A percentile compares a stretch with the other conserved stretches of the same genome.
Conservation (phyloP, 2,329 filamentous ascomycete species). For the Penicillium capsulatum region DNA sequence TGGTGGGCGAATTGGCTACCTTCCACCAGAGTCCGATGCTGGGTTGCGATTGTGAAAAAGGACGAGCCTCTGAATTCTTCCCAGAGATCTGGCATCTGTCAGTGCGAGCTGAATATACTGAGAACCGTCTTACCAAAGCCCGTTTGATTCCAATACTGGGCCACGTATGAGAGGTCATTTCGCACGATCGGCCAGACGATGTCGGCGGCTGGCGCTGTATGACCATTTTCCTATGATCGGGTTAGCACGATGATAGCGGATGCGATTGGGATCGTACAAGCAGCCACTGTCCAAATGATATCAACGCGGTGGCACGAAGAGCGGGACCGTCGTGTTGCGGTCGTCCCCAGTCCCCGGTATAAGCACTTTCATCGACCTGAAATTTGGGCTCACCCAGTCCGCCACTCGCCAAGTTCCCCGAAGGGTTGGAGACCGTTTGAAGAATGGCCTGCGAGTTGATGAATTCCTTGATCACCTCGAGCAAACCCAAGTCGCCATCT, state of each 20-base stretch:
- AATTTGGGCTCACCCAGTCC: constrained; percentile 71
- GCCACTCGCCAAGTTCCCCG: constrained; percentile 50
- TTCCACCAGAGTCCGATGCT: constrained; percentile 59
- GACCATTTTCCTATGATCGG: constrained; percentile 49
- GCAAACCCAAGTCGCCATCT: constrained; percentile 56
- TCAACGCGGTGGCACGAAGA: constrained; percentile 68
- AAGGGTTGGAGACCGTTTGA: constrained; percentile 66
- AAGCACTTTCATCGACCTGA: constrained; percentile 59
- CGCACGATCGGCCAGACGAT: constrained; percentile 68
- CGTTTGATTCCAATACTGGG: constrained; percentile 49
- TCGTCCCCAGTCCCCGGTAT: constrained; percentile 65
- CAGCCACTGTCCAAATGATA: constrained; percentile 69
- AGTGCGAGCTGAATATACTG: neutral
- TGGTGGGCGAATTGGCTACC: constrained; percentile 62
- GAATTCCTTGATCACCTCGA: constrained; percentile 62
- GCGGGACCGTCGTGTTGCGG: constrained; percentile 78
- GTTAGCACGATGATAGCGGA: neutral
- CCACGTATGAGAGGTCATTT: constrained; percentile 71
- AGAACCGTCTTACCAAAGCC: constrained; percentile 49
- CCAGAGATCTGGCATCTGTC: constrained; percentile 58
- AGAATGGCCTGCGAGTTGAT: constrained; percentile 63
- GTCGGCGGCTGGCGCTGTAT: constrained; percentile 48
- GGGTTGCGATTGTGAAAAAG: constrained; percentile 70
- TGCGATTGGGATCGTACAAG: constrained; percentile 42
- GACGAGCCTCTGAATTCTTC: constrained; percentile 73